phyloP scores from a whole-genome alignment of 2,329 filamentous ascomycete genomes.

The Biscogniauxia marginata region DNA sequence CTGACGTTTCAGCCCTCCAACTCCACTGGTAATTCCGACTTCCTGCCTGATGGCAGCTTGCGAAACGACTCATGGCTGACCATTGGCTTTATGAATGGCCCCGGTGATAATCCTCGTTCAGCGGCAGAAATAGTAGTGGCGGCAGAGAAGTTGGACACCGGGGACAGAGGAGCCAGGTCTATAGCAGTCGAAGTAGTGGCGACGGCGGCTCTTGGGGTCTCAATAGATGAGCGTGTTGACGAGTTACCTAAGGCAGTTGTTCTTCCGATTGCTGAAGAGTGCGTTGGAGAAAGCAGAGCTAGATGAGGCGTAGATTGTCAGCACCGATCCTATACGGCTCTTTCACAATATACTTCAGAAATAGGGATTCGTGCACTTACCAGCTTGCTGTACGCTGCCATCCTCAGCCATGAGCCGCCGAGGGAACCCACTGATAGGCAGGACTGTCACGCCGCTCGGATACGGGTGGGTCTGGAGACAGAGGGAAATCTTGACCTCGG shows the following conservation, averaged over 20 bases:
- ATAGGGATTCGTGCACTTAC: conserved; percentile 15
- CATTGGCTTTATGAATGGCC: conserved; percentile 9
- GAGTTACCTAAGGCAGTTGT: background rate
- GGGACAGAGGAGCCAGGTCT: conserved; percentile 10
- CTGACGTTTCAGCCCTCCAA: conserved; percentile 13
- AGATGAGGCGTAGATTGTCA: background rate
- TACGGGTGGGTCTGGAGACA: conserved; percentile 25
- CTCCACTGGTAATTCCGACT: conserved; percentile 14
- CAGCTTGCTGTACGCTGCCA: conserved; percentile 21
- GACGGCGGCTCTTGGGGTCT: background rate
- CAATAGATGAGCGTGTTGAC: background rate
- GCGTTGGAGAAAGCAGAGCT: background rate
- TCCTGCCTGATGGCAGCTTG: conserved; percentile 11
- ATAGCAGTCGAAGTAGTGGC: conserved; percentile 3
- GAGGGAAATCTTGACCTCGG: conserved; percentile 28
- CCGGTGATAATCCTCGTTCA: background rate
- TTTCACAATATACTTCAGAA: too few species aligned
- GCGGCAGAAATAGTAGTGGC: background rate
- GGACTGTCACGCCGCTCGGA: conserved; percentile 23
- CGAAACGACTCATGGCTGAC: conserved; percentile 11
- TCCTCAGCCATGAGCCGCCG: conserved; percentile 31
- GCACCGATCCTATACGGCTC: too few species aligned
- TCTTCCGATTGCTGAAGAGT: background rate
- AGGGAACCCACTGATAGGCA: conserved; percentile 34
- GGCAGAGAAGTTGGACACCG: conserved; percentile 8